Percentiles rank a stretch among this genome's conserved stretches.
These are phyloP conservation scores for Trichoderma sp. DNA, from an alignment of 2,329 filamentous ascomycete species.

Conservation along the genomic window DNA sequence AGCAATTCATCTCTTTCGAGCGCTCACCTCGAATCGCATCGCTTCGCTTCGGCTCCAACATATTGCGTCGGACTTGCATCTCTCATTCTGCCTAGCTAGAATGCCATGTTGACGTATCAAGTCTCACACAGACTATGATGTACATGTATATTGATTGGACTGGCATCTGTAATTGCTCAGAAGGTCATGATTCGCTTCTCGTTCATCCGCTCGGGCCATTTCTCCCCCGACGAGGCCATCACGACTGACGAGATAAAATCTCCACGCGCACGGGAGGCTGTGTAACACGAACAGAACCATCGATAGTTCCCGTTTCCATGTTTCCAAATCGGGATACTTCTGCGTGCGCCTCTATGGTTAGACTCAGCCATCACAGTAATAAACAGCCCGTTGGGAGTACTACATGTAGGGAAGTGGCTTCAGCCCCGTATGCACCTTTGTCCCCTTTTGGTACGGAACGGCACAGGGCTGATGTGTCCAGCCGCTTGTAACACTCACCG, in stretches of 20 bases:
- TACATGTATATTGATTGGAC: neutral
- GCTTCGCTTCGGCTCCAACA: constrained; percentile 1
- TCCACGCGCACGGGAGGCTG: neutral
- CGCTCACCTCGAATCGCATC: neutral
- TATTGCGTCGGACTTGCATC: neutral
- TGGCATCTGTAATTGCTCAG: too few species aligned
- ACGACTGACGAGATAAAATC: neutral
- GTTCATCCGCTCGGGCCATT: neutral
- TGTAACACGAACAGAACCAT: neutral
- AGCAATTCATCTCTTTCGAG: neutral
- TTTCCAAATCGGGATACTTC: neutral
- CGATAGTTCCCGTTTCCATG: neutral
- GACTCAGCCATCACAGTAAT: neutral
- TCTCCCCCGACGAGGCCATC: neutral
- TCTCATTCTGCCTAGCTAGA: neutral
- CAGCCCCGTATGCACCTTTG: neutral
- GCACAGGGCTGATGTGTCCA: neutral
- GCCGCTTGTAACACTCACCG: neutral
- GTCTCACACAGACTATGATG: neutral
- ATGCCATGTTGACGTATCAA: neutral
- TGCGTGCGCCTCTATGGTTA: neutral
- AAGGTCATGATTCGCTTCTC: too few species aligned
- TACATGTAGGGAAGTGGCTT: neutral
- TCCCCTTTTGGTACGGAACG: neutral
- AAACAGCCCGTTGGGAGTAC: neutral